Percentiles rank a stretch among this genome's conserved stretches.
Evolutionary conservation across 1,284 basidiomycete genomes (phyloP).

Genomic region (Sporisorium sorghi): DNA sequence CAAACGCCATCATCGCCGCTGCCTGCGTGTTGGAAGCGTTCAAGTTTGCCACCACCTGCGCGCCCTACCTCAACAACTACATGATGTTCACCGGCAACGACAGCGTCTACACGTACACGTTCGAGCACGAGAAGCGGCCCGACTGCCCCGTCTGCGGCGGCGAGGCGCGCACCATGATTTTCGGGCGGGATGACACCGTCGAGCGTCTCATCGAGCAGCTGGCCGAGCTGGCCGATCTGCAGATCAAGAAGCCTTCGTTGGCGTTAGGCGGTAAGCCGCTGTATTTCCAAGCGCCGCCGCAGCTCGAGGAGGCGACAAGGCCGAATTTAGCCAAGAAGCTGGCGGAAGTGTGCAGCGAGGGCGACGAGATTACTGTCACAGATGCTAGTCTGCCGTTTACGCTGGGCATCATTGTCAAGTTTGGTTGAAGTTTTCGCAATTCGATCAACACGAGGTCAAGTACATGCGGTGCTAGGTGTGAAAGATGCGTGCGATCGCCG

Average conservation of each 20-base stretch:
- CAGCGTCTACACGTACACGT: constrained; percentile 96
- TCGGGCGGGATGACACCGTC: constrained; percentile 34
- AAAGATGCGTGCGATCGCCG: constrained; percentile 23
- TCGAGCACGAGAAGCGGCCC: constrained; percentile 89
- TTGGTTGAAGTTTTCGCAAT: constrained; percentile 6
- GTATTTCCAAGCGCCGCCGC: constrained; percentile 91
- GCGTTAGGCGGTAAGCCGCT: constrained; percentile 74
- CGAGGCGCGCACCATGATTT: constrained; percentile 71
- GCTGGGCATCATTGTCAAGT: constrained; percentile 31
- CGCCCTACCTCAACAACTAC: constrained; percentile 95
- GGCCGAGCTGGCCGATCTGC: constrained; percentile 59
- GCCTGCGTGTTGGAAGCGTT: constrained; percentile 99
- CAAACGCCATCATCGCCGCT: constrained; percentile 72
- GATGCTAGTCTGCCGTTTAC: constrained; percentile 85
- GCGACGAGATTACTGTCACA: constrained; percentile 86
- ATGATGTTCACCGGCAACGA: constrained; percentile 92
- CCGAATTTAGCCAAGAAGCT: constrained; percentile 88
- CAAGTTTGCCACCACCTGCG: constrained; percentile 95
- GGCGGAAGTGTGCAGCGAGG: constrained; percentile 80
- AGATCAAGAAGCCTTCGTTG: constrained; percentile 59
- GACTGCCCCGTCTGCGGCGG: constrained; percentile 99
- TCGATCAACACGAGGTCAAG: neutral
- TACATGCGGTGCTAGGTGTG: neutral
- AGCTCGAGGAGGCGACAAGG: constrained; percentile 86
- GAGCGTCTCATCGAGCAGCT: constrained; percentile 57